These are phyloP conservation scores for Russula dissimulans DNA, from an alignment of 768 basidiomycete species.

Conservation along the genomic window DNA sequence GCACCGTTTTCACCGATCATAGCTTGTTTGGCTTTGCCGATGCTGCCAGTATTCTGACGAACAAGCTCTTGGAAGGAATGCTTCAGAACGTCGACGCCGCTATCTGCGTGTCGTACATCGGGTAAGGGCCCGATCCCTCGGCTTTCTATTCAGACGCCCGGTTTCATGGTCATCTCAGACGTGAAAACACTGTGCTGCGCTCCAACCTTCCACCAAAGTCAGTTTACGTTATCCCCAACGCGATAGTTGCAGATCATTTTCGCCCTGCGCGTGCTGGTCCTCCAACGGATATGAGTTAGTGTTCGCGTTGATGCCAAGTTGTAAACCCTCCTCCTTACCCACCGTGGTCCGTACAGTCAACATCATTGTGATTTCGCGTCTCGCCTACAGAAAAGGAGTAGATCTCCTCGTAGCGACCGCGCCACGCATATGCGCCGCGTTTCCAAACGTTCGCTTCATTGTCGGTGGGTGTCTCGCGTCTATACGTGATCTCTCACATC, in stretches of 20 bases:
- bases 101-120: constrained; percentile 94
- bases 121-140: constrained; percentile 40
- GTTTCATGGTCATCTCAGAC: constrained; percentile 38
- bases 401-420: constrained; percentile 91
- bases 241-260: constrained; percentile 82
- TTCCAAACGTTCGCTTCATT: constrained; percentile 82
- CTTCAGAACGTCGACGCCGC: constrained; percentile 88
- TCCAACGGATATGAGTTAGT: constrained; percentile 49
- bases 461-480: constrained; percentile 45
- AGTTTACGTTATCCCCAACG: constrained; percentile 91
- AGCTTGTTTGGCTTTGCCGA: constrained; percentile 95
- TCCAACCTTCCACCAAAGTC: constrained; percentile 53
- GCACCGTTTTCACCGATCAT: constrained; percentile 95
- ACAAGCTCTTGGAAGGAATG: constrained; percentile 84
- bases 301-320: not conserved
- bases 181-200: constrained; percentile 94
- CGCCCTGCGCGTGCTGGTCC: constrained; percentile 44
- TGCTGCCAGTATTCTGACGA: constrained; percentile 93
- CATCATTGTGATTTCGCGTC: constrained; percentile 80
- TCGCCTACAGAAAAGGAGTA: constrained; percentile 94
- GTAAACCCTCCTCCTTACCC: not conserved
- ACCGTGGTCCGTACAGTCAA: constrained; percentile 49
- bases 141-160: not conserved
- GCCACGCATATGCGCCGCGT: constrained; percentile 77
- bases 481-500: not conserved